Evolutionary conservation across 306 rosid species (phyloP).

Genomic region (Oemleria cerasiformis): DNA sequence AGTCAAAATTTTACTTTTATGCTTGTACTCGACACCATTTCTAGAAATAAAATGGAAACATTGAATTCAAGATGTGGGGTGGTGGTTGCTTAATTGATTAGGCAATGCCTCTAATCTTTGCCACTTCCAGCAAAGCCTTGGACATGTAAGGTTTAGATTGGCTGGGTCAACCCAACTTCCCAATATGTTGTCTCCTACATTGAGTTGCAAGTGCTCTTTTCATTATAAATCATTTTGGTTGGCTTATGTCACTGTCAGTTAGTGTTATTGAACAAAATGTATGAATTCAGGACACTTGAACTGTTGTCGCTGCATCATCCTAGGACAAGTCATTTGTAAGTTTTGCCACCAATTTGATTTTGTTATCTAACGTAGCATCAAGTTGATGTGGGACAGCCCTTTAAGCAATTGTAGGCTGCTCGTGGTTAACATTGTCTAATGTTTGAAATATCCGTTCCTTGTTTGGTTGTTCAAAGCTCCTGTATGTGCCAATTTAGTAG

Average conservation of each 20-base stretch:
- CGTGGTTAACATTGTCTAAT: background rate
- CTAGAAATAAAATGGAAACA: background rate
- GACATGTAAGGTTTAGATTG: background rate
- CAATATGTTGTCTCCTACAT: background rate
- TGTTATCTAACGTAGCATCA: background rate
- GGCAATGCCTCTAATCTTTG: background rate
- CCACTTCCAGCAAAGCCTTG: background rate
- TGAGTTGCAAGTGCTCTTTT: background rate
- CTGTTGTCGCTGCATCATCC: background rate
- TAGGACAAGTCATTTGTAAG: background rate
- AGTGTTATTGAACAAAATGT: background rate
- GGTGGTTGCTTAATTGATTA: conserved; percentile 1
- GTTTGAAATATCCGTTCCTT: background rate
- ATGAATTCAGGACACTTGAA: background rate
- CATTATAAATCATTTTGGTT: background rate
- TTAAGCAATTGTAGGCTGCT: background rate
- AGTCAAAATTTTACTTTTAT: no score
- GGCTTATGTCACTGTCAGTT: background rate
- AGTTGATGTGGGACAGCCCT: background rate
- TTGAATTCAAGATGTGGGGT: background rate
- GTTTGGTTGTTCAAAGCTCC: background rate
- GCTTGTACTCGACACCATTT: background rate
- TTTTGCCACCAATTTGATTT: background rate
- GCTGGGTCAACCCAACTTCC: background rate
- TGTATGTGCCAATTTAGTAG: conserved; percentile 6